These are phyloP conservation scores for Leishmania aethiopica DNA, from an alignment of 208 protist species.

Conservation along the genomic window DNA sequence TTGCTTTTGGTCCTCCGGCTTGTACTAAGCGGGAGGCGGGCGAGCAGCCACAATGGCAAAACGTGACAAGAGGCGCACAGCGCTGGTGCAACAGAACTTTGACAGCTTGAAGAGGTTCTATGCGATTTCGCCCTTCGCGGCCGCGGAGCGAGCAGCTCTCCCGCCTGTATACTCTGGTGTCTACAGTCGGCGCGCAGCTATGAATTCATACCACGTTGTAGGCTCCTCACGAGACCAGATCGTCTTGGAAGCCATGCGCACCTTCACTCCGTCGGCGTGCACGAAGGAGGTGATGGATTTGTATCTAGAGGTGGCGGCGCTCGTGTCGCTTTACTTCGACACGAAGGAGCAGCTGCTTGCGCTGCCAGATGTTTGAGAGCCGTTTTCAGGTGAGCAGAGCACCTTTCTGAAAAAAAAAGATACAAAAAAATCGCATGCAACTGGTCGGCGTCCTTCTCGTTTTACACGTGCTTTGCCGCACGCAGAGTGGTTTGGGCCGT, in stretches of 20 bases:
- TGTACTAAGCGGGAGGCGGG: not conserved
- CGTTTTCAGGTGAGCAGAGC: not conserved
- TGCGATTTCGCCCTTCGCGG: conserved; percentile 47
- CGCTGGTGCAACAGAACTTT: conserved; percentile 66
- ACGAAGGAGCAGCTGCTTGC: conserved; percentile 60
- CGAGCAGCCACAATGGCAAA: conserved; percentile 29
- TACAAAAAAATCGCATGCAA: not conserved
- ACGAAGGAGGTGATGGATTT: conserved; percentile 69
- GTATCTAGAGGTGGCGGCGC: conserved; percentile 69
- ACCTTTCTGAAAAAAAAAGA: not conserved
- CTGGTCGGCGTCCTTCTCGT: not conserved
- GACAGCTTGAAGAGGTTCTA: conserved; percentile 83
- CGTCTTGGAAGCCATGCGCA: conserved; percentile 78
- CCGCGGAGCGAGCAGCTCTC: conserved; percentile 47
- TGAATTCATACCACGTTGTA: conserved; percentile 68
- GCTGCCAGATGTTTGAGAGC: conserved; percentile 36
- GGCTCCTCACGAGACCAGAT: conserved; percentile 69
- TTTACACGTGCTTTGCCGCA: not conserved
- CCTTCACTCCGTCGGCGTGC: conserved; percentile 60
- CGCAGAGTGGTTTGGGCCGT: not conserved
- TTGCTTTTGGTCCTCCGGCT: not conserved
- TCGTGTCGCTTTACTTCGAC: conserved; percentile 85
- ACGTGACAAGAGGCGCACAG: conserved; percentile 34
- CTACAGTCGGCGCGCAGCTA: conserved; percentile 69
- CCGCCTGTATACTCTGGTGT: conserved; percentile 58